Percentiles rank a stretch among this genome's conserved stretches.
Evolutionary conservation across 2,329 filamentous ascomycete species (phyloP).

Genomic region (Aspergillus glaucus): DNA sequence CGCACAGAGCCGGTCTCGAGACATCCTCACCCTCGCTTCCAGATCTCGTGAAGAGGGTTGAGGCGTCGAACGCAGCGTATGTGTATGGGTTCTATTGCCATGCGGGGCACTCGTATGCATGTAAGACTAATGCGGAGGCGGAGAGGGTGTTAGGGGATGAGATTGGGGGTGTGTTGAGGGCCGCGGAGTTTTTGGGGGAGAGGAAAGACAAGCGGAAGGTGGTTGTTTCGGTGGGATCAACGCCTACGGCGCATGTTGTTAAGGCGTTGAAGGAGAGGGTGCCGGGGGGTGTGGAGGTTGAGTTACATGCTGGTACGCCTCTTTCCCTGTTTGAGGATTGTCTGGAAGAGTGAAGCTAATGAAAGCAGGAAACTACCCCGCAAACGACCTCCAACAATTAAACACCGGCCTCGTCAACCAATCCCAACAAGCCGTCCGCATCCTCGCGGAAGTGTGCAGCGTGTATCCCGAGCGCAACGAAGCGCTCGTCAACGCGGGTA

Average conservation of each 20-base stretch:
- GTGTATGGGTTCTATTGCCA: constrained; percentile 21
- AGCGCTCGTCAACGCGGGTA: constrained; percentile 63
- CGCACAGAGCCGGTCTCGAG: constrained; percentile 15
- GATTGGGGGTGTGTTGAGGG: constrained; percentile 13
- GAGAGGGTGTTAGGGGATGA: constrained; percentile 13
- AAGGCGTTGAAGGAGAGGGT: constrained; percentile 6
- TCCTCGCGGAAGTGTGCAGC: constrained; percentile 64
- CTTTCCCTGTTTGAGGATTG: not conserved
- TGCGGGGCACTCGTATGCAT: constrained; percentile 20
- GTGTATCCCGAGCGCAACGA: constrained; percentile 58
- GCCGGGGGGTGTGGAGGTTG: constrained; percentile 10
- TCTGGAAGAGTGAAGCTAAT: not conserved
- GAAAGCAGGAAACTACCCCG: constrained; percentile 48
- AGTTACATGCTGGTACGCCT: constrained; percentile 17
- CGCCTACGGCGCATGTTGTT: constrained; percentile 22
- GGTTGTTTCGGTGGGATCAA: constrained; percentile 18
- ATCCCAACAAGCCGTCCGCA: constrained; percentile 30
- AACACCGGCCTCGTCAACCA: constrained; percentile 54
- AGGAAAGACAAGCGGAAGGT: constrained; percentile 5
- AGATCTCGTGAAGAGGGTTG: constrained; percentile 10
- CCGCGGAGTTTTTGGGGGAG: constrained; percentile 4
- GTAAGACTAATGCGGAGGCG: constrained; percentile 16
- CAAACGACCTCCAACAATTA: constrained; percentile 71
- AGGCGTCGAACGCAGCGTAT: constrained; percentile 7
- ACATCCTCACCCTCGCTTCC: constrained; percentile 8